Base-by-base conservation (phyloP, 83 land plant genomes). In the Picea abies region DNA sequence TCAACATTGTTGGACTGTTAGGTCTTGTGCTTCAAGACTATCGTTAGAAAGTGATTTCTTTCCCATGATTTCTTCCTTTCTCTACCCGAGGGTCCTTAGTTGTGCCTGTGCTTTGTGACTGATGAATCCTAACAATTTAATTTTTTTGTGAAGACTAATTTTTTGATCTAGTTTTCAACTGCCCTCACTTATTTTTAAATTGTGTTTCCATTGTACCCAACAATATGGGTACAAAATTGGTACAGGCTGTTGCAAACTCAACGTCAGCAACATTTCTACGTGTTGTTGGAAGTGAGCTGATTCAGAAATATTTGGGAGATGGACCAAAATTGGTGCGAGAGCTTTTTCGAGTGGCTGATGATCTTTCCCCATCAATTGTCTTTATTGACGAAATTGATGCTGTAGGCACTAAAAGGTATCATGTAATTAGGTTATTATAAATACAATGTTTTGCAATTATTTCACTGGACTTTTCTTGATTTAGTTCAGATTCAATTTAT, bases 301-400 rank as follows among this genome's bases (percentile, higher is more conserved):
- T 90, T 49, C 92, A 90, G 68, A 90, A 88, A 63, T 85, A 88
- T 81, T 68, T 90, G 79, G 92, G 92, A 23, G 91, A 90, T 88
- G 92, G 92, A 41, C 91, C 92, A 25, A 90, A 90, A 81, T 71
- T 90, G 62, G 92, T 90, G 22, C 83, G 91, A 19, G 92, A 90
- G 63, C 80, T 88, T 25, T 90, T 90, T 79, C 83, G 88, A 26
- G 91, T 89, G 63, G 92, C 91, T 5, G 84, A 85, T 81, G 90
- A 88, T 25, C 82, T 80, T 63, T 89, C 91, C 29, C 92, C 92
- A 14, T 88, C 91, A n/a, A 90, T 90, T 69, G 88, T 90, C 35
- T 88, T 90, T 83, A 90, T 90, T 86, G 92, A 90, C 79, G 91
- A 90, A 81, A 84, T 90, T 63, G 92, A 90, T 90, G 92, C 91